Base-by-base conservation (phyloP, 2,329 filamentous ascomycete genomes). In the Cryphonectria japonica region DNA sequence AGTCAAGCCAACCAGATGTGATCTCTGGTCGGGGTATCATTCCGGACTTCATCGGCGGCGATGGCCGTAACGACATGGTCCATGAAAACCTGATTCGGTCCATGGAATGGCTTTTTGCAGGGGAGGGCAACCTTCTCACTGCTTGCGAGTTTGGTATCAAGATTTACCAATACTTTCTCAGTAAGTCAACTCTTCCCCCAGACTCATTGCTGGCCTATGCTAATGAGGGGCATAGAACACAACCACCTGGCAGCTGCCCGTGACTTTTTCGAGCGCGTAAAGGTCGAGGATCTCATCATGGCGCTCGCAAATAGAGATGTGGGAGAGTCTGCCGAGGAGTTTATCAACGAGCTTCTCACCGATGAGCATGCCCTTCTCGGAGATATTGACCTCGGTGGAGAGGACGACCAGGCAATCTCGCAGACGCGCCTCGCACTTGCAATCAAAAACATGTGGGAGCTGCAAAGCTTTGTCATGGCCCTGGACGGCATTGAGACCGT, bases 91-190 rank as follows among this genome's bases (percentile, higher is more conserved):
- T 97, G 67, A 93, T 98, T 62, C 88, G 92, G 70, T 90, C 92
- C 52, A 82, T 98, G 71, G 93, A 97, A 77, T 98, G 95, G 95
- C 91, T 95, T 78, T 83, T 93, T 71, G 86, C 93, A 69, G 87
- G 95, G 11, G 88, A 92, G 66, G 91, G 77, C 2, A 75, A 78
- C 57, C 76, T 79, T 1, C 74, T 76, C 26, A 78, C 79, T 71
- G 80, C 79, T 46, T 80, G 79, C 75, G 75, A 76, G 37, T 81
- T 77, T 63, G 90, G 93, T 59, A 88, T 88, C 41, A 86, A 89
- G 75, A 87, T 95, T n/a, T 93, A 97, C 82, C 92, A 92, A 77
- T 90, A 91, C 72, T 94, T 98, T 77, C 86, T 97, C 63, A 87
- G 94, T 97, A 88, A 85, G 93, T 87, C 43, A n/a, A 65, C 16